Conservation (phyloP, 176 grass and related monocot genomes). For the Coix lacrymajobi region DNA sequence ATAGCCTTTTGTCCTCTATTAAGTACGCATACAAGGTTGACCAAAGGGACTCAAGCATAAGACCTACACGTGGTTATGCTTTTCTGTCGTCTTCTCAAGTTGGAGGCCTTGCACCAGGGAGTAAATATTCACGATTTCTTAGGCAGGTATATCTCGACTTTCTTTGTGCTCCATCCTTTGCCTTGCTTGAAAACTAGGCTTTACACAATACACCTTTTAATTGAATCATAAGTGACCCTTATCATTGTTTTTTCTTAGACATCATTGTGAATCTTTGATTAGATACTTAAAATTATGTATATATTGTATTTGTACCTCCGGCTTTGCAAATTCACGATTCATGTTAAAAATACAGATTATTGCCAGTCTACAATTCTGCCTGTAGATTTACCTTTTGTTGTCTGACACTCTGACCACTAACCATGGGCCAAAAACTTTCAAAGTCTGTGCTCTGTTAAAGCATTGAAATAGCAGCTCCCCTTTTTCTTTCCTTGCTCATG, state of each 20-base stretch:
- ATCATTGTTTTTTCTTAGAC: not conserved
- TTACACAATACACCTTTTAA: not conserved
- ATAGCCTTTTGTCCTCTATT: constrained; percentile 72
- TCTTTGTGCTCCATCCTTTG: not conserved
- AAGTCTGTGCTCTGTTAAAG: not conserved
- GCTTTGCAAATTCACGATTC: not conserved
- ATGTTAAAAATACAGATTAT: not conserved
- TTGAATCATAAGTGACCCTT: not conserved
- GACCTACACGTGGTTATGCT: constrained; percentile 74
- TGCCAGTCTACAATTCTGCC: not conserved
- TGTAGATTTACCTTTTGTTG: not conserved
- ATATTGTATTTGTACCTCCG: not conserved
- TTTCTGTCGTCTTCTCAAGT: constrained; percentile 66
- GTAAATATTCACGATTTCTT: constrained; percentile 44
- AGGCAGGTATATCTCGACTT: constrained; percentile 56
- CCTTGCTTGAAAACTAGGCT: not conserved
- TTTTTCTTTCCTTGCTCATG: not conserved
- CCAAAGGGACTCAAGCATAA: constrained; percentile 58
- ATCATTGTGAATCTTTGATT: not conserved
- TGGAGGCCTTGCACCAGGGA: constrained; percentile 62
- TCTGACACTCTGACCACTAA: not conserved
- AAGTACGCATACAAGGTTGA: constrained; percentile 82
- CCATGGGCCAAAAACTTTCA: not conserved
- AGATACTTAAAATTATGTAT: not conserved
- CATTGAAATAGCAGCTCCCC: not conserved